These are phyloP conservation scores for Elongisporangium prolatum DNA, from an alignment of 352 stramenopile genomes.

Conservation along the genomic window DNA sequence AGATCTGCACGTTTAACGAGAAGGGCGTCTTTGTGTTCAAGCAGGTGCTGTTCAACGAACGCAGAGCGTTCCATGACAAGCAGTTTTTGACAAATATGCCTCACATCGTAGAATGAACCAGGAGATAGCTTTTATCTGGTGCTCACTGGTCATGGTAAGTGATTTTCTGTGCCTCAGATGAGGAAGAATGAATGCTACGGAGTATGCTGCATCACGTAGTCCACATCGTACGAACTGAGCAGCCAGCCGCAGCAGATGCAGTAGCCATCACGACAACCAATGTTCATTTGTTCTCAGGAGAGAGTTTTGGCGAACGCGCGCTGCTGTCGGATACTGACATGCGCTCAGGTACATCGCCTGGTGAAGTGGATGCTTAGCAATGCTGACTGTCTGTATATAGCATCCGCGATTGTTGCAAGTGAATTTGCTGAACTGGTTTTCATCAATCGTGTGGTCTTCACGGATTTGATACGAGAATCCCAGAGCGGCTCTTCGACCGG, in stretches of 20 bases:
- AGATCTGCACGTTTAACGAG: constrained; percentile 36
- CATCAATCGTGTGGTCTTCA: constrained; percentile 66
- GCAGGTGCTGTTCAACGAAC: constrained; percentile 20
- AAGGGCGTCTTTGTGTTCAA: constrained; percentile 57
- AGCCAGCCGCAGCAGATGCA: background rate
- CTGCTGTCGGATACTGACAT: constrained; percentile 56
- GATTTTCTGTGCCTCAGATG: background rate
- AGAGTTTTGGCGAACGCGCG: constrained; percentile 75
- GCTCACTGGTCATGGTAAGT: constrained; percentile 62
- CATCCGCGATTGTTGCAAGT: constrained; percentile 51
- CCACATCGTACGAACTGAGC: background rate
- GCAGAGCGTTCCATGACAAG: background rate
- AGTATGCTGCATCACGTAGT: background rate
- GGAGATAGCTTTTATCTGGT: constrained; percentile 80
- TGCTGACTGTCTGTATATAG: constrained; percentile 8
- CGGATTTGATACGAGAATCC: constrained; percentile 55
- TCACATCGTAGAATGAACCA: constrained; percentile 46
- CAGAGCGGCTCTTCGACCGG: constrained; percentile 35
- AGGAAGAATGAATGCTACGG: background rate
- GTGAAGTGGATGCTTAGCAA: background rate
- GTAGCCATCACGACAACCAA: constrained; percentile 3
- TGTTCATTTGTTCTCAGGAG: constrained; percentile 12
- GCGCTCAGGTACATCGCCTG: constrained; percentile 36
- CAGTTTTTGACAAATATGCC: background rate
- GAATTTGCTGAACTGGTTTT: constrained; percentile 57